These are phyloP conservation scores for Syzygium grande DNA, from an alignment of 345 rosid genomes.

Conservation along the genomic window DNA sequence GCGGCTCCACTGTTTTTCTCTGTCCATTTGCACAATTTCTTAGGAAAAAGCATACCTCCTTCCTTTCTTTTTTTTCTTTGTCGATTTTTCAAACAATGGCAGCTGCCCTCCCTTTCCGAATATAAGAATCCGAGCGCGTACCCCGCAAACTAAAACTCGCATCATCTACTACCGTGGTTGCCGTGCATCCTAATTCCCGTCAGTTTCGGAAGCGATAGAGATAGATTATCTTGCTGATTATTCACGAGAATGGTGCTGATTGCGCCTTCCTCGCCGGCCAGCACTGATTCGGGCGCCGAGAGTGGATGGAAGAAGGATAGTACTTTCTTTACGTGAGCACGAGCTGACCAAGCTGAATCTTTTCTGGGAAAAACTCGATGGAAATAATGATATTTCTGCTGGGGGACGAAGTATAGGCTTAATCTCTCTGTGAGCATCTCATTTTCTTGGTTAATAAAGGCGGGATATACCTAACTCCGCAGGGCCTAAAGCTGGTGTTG, in stretches of 20 bases:
- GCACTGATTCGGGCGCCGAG: neutral
- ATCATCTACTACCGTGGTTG: neutral
- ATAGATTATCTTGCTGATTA: neutral
- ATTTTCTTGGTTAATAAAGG: neutral
- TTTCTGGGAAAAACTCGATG: neutral
- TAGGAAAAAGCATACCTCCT: neutral
- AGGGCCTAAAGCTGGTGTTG: neutral
- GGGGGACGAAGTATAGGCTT: neutral
- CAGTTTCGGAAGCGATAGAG: neutral
- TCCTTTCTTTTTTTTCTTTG: neutral
- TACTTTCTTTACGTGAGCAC: neutral
- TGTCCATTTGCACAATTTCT: neutral
- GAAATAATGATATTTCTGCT: neutral
- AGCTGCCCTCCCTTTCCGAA: neutral
- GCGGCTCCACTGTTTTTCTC: neutral
- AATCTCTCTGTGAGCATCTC: neutral
- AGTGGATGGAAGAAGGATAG: neutral
- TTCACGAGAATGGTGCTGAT: neutral
- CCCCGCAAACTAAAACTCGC: neutral
- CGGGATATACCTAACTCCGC: neutral
- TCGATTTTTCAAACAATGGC: neutral
- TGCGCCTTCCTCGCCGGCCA: neutral
- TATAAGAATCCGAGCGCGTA: rapidly evolving
- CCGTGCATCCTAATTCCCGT: neutral
- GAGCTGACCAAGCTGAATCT: neutral